A percentile compares a stretch with the other conserved stretches of the same genome.
These are phyloP conservation scores for Geranium incanum DNA, from an alignment of 441 rosid genomes.

Conservation along the genomic window DNA sequence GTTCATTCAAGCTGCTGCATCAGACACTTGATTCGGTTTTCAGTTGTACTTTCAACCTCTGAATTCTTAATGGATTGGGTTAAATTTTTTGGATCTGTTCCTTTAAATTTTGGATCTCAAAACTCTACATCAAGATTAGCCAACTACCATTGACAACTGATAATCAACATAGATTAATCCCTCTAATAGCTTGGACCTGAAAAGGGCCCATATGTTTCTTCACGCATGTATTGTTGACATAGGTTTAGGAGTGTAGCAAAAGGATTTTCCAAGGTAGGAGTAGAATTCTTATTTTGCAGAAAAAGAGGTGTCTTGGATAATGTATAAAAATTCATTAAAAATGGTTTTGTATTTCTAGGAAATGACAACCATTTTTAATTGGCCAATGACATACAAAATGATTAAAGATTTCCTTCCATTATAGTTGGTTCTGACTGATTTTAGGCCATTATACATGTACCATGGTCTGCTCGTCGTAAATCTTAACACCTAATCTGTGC, in stretches of 20 bases:
- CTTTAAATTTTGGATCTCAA: background rate
- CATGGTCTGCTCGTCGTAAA: slow-evolving; percentile 14
- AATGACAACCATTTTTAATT: background rate
- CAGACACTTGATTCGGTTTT: background rate
- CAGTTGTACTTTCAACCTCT: background rate
- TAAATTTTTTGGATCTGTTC: background rate
- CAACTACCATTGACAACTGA: background rate
- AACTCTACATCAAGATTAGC: background rate
- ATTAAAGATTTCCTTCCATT: background rate
- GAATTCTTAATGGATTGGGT: background rate
- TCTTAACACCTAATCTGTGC: slow-evolving; percentile 25
- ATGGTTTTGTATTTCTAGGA: background rate
- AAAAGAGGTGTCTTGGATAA: background rate
- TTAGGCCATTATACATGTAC: background rate
- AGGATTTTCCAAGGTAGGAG: background rate
- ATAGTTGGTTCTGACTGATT: slow-evolving; percentile 10
- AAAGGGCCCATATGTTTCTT: background rate
- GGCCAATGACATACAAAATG: background rate
- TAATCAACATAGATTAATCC: background rate
- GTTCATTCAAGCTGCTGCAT: background rate
- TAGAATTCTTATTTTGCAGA: background rate
- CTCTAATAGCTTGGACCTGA: background rate
- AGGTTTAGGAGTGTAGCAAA: background rate
- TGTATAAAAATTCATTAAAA: background rate
- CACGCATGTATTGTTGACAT: background rate